Evolutionary conservation across 2,329 filamentous ascomycete species (phyloP), one percentile per base, ranked within the genome.

Genomic region (Calonectria crousiana): DNA sequence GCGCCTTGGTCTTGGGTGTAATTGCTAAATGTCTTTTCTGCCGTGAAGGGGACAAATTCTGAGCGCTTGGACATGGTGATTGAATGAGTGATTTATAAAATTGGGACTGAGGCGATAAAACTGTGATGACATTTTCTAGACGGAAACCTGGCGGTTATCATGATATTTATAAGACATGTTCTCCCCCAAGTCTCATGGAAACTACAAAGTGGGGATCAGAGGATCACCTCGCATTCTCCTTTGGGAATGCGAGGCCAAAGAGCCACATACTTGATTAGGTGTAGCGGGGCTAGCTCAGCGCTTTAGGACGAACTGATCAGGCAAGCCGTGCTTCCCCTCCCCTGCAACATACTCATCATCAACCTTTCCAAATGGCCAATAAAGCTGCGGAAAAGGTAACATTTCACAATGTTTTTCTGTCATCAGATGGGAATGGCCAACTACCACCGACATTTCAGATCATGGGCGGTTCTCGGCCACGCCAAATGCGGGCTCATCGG

Each of bases 1-100:
- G 84, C 76, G 32, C 86, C 88, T 74, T 90, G 85, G 14, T 38
- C 56, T 28, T 28, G 8, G 13, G 56, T 62, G 36, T 41, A 62
- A 14, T 62, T 62, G 16, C 23, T 41, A 34, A 62, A 62, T 4
- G 36, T 62, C 56, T 62, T 62, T 44, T 62, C 56, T 41, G 56
- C 36, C 3, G 56, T 20, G 13, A 28, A 23, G n/a, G 56, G 56
- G 14, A 62, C 56, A 62, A 38, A 28, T 26, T 28, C 34, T 2
- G 56, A 41, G 13, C 1, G 13, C 2, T 10, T 28, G 14, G 56
- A 41, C 56, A 62, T 62, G 34, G 23, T 6, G n/a, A 38, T 23
- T 23, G 18, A n/a, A 34, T 13, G 11, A 32, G n/a, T 53, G 18
- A 32, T 34, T 34, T n/a, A 18, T 47, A 18, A 47, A 32, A 30